These are phyloP conservation scores for Torrubiella hemipterigena DNA, from an alignment of 2,329 filamentous ascomycete species.

Conservation along the genomic window DNA sequence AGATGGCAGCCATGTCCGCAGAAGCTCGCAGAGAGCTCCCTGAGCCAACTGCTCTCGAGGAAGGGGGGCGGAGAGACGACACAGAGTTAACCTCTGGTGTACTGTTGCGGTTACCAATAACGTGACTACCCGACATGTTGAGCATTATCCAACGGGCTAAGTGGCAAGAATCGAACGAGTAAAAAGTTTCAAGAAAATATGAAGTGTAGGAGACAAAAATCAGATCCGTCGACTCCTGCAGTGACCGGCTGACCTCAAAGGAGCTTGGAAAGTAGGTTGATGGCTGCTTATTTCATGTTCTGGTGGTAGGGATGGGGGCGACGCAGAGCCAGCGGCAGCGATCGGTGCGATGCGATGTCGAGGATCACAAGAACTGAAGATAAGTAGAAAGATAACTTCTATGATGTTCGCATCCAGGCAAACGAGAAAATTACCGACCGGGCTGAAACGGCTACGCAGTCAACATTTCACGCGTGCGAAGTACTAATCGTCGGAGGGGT, in stretches of 20 bases:
- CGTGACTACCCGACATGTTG: slow-evolving; percentile 57
- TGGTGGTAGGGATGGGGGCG: slow-evolving; percentile 12
- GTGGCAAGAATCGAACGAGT: slow-evolving; percentile 2
- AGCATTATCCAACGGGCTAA: slow-evolving; percentile 25
- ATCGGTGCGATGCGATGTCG: slow-evolving; percentile 5
- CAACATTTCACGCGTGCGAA: too few species aligned
- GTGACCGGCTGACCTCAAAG: slow-evolving; percentile 75
- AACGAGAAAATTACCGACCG: slow-evolving; percentile 13
- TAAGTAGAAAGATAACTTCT: slow-evolving; percentile 17
- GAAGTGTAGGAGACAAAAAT: slow-evolving; percentile 10
- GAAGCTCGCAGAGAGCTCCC: slow-evolving; percentile 86
- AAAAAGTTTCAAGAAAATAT: slow-evolving; percentile 8
- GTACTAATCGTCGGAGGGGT: too few species aligned
- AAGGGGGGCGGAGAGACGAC: slow-evolving; percentile 70
- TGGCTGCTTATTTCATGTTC: slow-evolving; percentile 20
- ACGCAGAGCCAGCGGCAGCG: slow-evolving; percentile 5
- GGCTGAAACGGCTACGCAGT: slow-evolving; percentile 6
- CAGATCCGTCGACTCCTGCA: slow-evolving; percentile 51
- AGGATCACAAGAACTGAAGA: slow-evolving; percentile 17
- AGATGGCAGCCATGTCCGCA: slow-evolving; percentile 84
- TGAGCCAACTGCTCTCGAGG: slow-evolving; percentile 63
- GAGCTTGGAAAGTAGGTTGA: slow-evolving; percentile 32
- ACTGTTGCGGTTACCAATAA: slow-evolving; percentile 84
- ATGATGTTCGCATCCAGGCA: slow-evolving; percentile 27
- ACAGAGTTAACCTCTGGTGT: slow-evolving; percentile 83